Evolutionary conservation across 306 rosid genomes (phyloP).

Genomic region (Rosa rugosa): DNA sequence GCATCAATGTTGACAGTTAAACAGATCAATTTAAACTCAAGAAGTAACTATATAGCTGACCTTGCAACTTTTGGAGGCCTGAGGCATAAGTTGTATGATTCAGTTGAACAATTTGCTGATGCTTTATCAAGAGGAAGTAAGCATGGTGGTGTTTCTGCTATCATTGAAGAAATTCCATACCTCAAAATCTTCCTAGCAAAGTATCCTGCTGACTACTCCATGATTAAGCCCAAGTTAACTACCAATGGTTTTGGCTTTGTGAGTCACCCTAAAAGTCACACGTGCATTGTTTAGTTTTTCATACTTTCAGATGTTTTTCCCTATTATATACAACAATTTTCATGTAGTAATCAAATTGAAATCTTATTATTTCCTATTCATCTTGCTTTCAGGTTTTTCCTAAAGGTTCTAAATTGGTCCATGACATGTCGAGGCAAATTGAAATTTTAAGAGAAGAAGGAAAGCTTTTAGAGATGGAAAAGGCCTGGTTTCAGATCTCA

Average conservation of each 20-base stretch:
- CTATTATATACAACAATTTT: no score
- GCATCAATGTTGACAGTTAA: constrained; percentile 7
- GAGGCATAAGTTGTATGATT: neutral
- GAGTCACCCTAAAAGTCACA: constrained; percentile 1
- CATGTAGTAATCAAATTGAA: neutral
- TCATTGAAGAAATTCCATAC: constrained; percentile 22
- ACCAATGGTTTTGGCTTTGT: constrained; percentile 38
- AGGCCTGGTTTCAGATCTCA: neutral
- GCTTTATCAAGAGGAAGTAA: constrained; percentile 26
- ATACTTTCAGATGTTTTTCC: neutral
- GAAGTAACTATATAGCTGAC: neutral
- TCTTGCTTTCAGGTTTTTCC: constrained; percentile 4
- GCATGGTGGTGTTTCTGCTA: constrained; percentile 14
- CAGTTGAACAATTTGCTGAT: constrained; percentile 6
- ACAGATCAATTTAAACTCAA: constrained; percentile 9
- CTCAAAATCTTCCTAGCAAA: constrained; percentile 26
- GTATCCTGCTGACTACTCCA: neutral
- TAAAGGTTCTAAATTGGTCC: neutral
- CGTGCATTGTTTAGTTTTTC: no score
- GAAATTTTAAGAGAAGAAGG: neutral
- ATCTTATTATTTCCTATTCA: no score
- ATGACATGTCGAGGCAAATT: constrained; percentile 4
- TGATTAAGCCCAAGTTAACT: constrained; percentile 2
- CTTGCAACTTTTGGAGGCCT: neutral
- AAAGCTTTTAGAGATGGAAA: neutral